Evolutionary conservation across 169 alveolate species (phyloP).

Genomic region (Cystoisospora suis): DNA sequence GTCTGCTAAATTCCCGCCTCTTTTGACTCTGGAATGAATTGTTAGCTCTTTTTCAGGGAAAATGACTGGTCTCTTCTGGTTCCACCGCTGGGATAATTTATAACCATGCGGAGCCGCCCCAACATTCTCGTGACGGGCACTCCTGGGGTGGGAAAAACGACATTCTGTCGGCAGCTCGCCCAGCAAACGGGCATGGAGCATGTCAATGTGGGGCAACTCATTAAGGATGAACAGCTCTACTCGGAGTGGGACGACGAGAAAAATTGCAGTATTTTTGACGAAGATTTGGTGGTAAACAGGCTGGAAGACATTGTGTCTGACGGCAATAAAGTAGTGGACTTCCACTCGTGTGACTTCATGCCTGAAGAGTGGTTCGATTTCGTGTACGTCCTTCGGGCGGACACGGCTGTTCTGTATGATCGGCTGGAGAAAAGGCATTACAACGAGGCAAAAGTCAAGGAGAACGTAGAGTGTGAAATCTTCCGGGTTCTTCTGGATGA

Average conservation of each 20-base stretch:
- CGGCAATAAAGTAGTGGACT: constrained; percentile 44
- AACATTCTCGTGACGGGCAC: constrained; percentile 66
- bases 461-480: constrained; percentile 60
- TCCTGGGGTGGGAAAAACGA: constrained; percentile 63
- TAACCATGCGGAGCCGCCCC: constrained; percentile 34
- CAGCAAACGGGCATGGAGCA: constrained; percentile 39
- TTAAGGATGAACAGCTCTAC: constrained; percentile 3
- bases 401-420: constrained; percentile 15
- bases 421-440: constrained; percentile 51
- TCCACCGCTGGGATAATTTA: too few species aligned
- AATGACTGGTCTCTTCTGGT: too few species aligned
- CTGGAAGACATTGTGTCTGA: constrained; percentile 8
- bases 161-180: constrained; percentile 45
- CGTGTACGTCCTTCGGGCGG: constrained; percentile 59
- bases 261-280: constrained; percentile 57
- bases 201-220: constrained; percentile 31
- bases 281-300: constrained; percentile 28
- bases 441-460: constrained; percentile 31
- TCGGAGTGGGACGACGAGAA: constrained; percentile 48
- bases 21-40: too few species aligned
- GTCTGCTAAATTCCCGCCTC: too few species aligned
- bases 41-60: too few species aligned
- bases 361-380: constrained; percentile 14
- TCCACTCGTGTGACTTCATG: constrained; percentile 58
- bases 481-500: constrained; percentile 64